Evolutionary conservation across 73 alveolate species (phyloP).

Genomic region (Paramecium biaurelia): DNA sequence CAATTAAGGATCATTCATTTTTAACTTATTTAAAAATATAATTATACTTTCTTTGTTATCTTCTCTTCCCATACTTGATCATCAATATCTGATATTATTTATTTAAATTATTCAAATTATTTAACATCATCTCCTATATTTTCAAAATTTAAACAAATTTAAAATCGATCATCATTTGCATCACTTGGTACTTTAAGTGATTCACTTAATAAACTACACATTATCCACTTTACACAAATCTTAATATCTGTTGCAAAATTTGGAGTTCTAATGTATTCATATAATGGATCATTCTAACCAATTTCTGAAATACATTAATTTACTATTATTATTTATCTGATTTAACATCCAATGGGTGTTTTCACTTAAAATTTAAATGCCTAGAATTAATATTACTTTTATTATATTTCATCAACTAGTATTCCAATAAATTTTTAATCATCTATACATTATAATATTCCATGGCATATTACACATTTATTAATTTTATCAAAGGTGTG

Average conservation of each 20-base stretch:
- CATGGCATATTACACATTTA: slow-evolving; percentile 52
- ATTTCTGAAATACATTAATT: slow-evolving; percentile 5
- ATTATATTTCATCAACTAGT: background rate
- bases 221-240: background rate
- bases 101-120: slow-evolving; percentile 30
- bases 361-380: slow-evolving; percentile 57
- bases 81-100: background rate
- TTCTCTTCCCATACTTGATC: slow-evolving; percentile 46
- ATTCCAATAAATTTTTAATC: background rate
- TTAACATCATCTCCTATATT: slow-evolving; percentile 51
- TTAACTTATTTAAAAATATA: background rate
- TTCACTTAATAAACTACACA: slow-evolving; percentile 1
- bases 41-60: slow-evolving; percentile 10
- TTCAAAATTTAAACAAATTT: slow-evolving; percentile 16
- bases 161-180: slow-evolving; percentile 26
- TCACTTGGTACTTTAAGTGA: slow-evolving; percentile 26
- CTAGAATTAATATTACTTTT: slow-evolving; percentile 33
- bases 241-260: slow-evolving; percentile 43
- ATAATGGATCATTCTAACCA: background rate
- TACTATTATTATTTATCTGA: slow-evolving; percentile 26
- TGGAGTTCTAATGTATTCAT: background rate
- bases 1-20: slow-evolving; percentile 47
- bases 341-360: slow-evolving; percentile 46
- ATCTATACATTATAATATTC: slow-evolving; percentile 53
- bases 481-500: slow-evolving; percentile 16